Base-by-base conservation (phyloP, 176 grass and related monocot genomes). In the Eremochloa ophiuroides region DNA sequence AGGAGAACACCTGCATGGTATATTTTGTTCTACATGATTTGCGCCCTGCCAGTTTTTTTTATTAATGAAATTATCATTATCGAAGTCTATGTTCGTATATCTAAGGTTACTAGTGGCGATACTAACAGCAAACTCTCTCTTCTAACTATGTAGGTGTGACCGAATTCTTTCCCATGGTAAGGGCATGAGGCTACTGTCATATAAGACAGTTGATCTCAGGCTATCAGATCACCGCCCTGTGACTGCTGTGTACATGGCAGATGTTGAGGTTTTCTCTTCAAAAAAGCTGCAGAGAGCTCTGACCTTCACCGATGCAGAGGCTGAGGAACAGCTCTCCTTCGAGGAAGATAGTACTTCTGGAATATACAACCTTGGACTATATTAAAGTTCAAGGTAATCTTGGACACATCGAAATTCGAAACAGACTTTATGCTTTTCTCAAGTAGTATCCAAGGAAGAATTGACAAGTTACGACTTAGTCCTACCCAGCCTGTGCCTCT, bases 1-100 rank as follows among this genome's bases (percentile, higher is more conserved):
- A 95, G 88, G 47, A 95, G 96, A 85, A 83, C 87, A 74, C 96
- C 96, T 53, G 88, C 96, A 82, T 98, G 96, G 96, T 98, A 95
- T 29, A 41, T 43, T 72, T 85, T 10, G 28, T 66, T 66, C 13
- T 58, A 65, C 10, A 62, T 70, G 38, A 46, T 20, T 56, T 20
- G 1, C 3, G 1, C 34, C n/a, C 7, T n/a, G 12, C 12, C 13
- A 38, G n/a, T 18, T 18, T 39, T 22, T 66, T 30, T 30, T 69
- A 27, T 53, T 39, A 26, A 73, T 43, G 7, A 80, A 62, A 28
- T 14, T 42, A 1, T 30, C 66, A 41, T 8, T 20, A 43, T 35
- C 25, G 18, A 83, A 63, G 28, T 69, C n/a, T 28, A 44, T 68
- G 61, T 39, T 31, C 7, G 26, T 22, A 66, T 72, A 83, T 56